Evolutionary conservation across 2,329 filamentous ascomycete species (phyloP).

Genomic region (Phyllosticta citribraziliensis): DNA sequence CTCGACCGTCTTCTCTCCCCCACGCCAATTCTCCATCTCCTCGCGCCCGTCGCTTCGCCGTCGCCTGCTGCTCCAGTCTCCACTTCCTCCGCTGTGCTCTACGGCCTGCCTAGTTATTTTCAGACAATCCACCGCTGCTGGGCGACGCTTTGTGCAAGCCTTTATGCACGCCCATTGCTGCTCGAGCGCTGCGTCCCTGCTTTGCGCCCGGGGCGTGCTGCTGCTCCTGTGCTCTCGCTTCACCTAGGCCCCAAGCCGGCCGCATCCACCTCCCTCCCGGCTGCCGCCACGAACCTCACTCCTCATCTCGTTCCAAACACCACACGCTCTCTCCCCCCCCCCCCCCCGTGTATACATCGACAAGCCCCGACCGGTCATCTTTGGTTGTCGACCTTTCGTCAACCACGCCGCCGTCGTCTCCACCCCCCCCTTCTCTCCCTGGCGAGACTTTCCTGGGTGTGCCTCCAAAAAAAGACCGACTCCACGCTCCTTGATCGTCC

Average conservation of each 20-base stretch:
- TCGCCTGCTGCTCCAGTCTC: not conserved
- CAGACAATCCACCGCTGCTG: not conserved
- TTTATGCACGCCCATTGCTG: not conserved
- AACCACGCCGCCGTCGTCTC: conserved; percentile 21
- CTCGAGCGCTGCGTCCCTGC: conserved; percentile 4
- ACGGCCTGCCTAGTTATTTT: not conserved
- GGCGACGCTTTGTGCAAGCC: not conserved
- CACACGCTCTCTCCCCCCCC: conserved; percentile 13
- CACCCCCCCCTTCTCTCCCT: conserved; percentile 8
- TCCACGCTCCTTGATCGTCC: conserved; percentile 23
- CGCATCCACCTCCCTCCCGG: conserved; percentile 9
- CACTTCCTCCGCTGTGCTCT: not conserved
- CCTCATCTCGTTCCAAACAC: conserved; percentile 15
- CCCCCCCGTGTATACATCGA: conserved; percentile 15
- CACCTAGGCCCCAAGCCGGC: conserved; percentile 3
- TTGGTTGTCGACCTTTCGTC: conserved; percentile 17
- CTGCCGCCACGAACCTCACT: conserved; percentile 4
- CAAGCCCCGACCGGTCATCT: conserved; percentile 27
- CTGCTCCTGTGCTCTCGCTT: conserved; percentile 10
- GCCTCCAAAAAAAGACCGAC: conserved; percentile 14
- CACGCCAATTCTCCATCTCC: not conserved
- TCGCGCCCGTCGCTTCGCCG: not conserved
- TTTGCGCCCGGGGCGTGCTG: conserved; percentile 6
- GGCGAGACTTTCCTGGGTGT: not conserved
- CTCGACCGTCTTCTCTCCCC: not conserved